These are phyloP conservation scores for Chaetomium sp. DNA, from an alignment of 2,329 filamentous ascomycete species.

Conservation along the genomic window DNA sequence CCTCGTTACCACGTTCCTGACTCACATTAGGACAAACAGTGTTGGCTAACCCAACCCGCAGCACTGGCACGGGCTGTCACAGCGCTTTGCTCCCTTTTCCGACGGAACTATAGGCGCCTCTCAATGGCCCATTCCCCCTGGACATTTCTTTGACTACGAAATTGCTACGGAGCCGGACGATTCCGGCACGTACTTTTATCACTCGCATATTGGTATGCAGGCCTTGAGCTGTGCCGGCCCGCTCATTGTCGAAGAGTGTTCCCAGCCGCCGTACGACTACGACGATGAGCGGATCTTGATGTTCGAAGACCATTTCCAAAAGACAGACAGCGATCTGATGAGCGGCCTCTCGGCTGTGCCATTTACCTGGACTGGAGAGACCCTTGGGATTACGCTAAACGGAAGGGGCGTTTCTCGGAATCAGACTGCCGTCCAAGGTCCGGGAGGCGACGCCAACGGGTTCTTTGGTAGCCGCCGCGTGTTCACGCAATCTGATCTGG, in stretches of 20 bases:
- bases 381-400: conserved; percentile 51
- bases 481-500: not conserved
- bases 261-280: conserved; percentile 48
- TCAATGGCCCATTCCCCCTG: conserved; percentile 59
- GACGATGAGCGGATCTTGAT: conserved; percentile 54
- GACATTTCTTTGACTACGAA: conserved; percentile 62
- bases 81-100: conserved; percentile 54
- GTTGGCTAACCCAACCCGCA: conserved; percentile 23
- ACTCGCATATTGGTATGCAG: conserved; percentile 60
- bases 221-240: conserved; percentile 50
- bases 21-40: not conserved
- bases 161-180: conserved; percentile 45
- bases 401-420: conserved; percentile 42
- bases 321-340: conserved; percentile 46
- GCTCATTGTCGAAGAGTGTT: conserved; percentile 50
- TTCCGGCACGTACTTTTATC: conserved; percentile 61
- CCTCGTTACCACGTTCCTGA: not conserved
- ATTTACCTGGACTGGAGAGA: conserved; percentile 54
- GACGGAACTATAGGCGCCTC: conserved; percentile 55
- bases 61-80: conserved; percentile 63
- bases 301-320: conserved; percentile 52
- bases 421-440: conserved; percentile 13
- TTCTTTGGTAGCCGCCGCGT: conserved; percentile 13
- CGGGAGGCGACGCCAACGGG: conserved; percentile 10
- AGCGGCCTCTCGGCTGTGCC: conserved; percentile 41